These are phyloP conservation scores for Hansfordia pulvinata DNA, from an alignment of 2,329 filamentous ascomycete species.

Conservation along the genomic window DNA sequence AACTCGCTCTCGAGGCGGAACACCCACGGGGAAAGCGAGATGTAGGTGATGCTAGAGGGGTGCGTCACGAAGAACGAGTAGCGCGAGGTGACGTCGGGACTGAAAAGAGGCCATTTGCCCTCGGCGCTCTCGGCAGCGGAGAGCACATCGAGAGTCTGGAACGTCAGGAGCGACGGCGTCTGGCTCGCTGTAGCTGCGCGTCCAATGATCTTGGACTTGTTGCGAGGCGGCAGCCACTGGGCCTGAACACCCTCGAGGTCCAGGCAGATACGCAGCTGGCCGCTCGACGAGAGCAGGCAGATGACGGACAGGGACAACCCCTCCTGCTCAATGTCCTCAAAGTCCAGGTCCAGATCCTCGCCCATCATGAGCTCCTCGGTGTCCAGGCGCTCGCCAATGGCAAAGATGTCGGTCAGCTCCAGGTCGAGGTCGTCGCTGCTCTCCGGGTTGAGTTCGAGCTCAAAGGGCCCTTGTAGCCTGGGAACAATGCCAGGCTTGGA, in stretches of 20 bases:
- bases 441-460: slow-evolving; percentile 38
- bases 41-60: slow-evolving; percentile 42
- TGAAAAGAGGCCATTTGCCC: slow-evolving; percentile 50
- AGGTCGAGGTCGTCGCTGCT: slow-evolving; percentile 41
- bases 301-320: slow-evolving; percentile 46
- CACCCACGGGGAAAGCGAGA: slow-evolving; percentile 49
- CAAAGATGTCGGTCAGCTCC: slow-evolving; percentile 45
- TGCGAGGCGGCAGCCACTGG: slow-evolving; percentile 49
- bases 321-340: slow-evolving; percentile 41
- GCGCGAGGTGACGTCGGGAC: slow-evolving; percentile 43
- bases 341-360: slow-evolving; percentile 48
- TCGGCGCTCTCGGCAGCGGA: slow-evolving; percentile 37
- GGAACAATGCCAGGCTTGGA: slow-evolving; percentile 42
- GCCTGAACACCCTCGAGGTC: slow-evolving; percentile 50
- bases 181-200: slow-evolving; percentile 23
- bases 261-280: slow-evolving; percentile 46
- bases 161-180: slow-evolving; percentile 39
- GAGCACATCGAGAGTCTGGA: slow-evolving; percentile 49
- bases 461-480: slow-evolving; percentile 48
- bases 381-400: slow-evolving; percentile 49
- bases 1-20: slow-evolving; percentile 51
- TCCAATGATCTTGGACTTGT: slow-evolving; percentile 29
- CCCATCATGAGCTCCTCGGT: slow-evolving; percentile 46
- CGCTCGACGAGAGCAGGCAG: slow-evolving; percentile 46
- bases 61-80: slow-evolving; percentile 52